These are phyloP conservation scores for Chenopodium berlandieri DNA, from an alignment of 148 eudicot species.

Conservation along the genomic window DNA sequence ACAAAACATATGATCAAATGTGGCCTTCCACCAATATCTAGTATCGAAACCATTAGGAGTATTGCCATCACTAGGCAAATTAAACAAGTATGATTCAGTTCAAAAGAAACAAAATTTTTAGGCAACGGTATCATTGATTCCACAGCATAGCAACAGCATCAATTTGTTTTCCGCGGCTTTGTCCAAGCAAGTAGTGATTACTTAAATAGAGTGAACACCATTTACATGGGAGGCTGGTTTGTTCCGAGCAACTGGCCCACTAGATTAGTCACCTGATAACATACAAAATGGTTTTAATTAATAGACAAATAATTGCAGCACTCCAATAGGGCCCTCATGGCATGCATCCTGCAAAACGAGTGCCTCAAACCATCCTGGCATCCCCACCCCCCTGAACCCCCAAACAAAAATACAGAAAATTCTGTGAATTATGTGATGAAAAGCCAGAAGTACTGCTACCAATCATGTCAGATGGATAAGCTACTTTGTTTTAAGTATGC, in stretches of 20 bases:
- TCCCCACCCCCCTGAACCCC: background rate
- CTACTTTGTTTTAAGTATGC: background rate
- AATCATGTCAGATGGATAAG: background rate
- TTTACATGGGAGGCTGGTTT: constrained; percentile 55
- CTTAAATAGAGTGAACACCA: constrained; percentile 5
- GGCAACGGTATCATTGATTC: background rate
- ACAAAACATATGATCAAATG: constrained; percentile 5
- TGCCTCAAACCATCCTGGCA: constrained; percentile 1
- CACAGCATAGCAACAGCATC: constrained; percentile 8
- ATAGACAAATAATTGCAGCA: background rate
- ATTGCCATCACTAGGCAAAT: constrained; percentile 26
- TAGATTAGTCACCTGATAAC: constrained; percentile 69
- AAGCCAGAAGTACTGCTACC: no score
- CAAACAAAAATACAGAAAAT: no score
- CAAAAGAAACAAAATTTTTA: constrained; percentile 10
- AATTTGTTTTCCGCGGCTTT: background rate
- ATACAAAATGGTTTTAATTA: constrained; percentile 9
- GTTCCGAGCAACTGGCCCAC: constrained; percentile 64
- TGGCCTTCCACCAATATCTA: background rate
- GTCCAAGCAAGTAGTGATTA: background rate
- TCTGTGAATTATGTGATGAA: no score
- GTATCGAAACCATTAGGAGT: constrained; percentile 12
- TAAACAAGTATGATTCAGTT: constrained; percentile 6
- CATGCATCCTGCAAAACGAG: background rate
- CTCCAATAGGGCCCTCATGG: background rate